Base-by-base conservation (phyloP, 805 yeast genomes). In the Pichia cephalocereana region DNA sequence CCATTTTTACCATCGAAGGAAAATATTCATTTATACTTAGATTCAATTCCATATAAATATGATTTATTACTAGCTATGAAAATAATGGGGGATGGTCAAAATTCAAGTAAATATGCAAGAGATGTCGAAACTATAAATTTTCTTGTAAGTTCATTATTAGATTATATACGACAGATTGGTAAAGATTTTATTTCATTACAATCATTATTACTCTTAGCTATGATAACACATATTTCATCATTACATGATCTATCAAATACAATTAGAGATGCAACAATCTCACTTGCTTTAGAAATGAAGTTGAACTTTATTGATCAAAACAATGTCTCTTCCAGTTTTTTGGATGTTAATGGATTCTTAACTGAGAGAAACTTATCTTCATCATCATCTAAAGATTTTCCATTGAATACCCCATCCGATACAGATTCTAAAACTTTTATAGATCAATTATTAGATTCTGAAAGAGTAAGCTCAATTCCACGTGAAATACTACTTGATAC, bases 171-270 rank as follows among this genome's bases (percentile, higher is more conserved):
- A 42, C 68, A 54, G 45, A 57, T 53, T 19, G 69, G 70, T 5
- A 64, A 66, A 39, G 81, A 76, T 57, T 58, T 76, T 7, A 56
- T 75, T 3, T 57, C 76, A 0, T 49, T 76, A 19, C 80, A 76
- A 50, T 55, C 71, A 0, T 51, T 75, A 41, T 55, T 72, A 9
- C 46, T 76, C 12, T 45, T 72, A 9, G 64, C 75, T 0, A 64
- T 76, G 55, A 65, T 70, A 5, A 65, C 77, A 15, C 81, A 76
- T 52, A 71, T 76, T 27, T 72, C 78, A n/a, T 72, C 80, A 0
- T 54, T 76, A 9, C 80, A 76, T 54, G 75, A 70, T 38, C 51
- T 75, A 41, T 70, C 77, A 41, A 61, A 68, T 2, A 54, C 64
- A 0, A 49, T 76, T n/a, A 66, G 80, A 49, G 69, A 66, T 36